Evolutionary conservation across 2,329 filamentous ascomycete species (phyloP).

Genomic region (Stagonosporopsis vannaccii): DNA sequence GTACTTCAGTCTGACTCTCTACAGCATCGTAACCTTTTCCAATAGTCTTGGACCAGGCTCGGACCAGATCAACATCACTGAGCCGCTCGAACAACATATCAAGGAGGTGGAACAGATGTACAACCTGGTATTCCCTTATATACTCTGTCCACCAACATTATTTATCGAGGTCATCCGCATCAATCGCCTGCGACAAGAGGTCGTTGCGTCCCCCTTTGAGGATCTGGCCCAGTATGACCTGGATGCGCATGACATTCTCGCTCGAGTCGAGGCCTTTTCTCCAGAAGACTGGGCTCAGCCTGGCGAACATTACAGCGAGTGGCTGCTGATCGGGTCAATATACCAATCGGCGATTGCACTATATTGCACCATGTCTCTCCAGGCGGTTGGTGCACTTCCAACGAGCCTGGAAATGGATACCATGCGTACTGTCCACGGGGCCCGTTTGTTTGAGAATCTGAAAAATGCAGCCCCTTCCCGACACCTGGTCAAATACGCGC

Average conservation of each 20-base stretch:
- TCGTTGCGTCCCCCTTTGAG: slow-evolving; percentile 18
- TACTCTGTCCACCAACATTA: slow-evolving; percentile 34
- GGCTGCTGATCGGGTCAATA: slow-evolving; percentile 33
- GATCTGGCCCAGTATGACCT: slow-evolving; percentile 1
- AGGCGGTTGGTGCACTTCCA: slow-evolving; percentile 31
- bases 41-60: slow-evolving; percentile 38
- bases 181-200: slow-evolving; percentile 30
- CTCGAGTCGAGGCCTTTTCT: slow-evolving; percentile 30
- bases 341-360: slow-evolving; percentile 36
- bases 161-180: slow-evolving; percentile 37
- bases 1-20: background rate
- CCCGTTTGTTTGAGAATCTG: slow-evolving; percentile 20
- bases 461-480: slow-evolving; percentile 12
- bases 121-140: slow-evolving; percentile 38
- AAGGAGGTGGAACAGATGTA: slow-evolving; percentile 31
- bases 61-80: slow-evolving; percentile 35
- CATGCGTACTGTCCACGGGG: slow-evolving; percentile 25
- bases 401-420: slow-evolving; percentile 23
- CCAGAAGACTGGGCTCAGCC: slow-evolving; percentile 40
- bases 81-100: slow-evolving; percentile 18
- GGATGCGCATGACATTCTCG: slow-evolving; percentile 31
- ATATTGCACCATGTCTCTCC: slow-evolving; percentile 40
- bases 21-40: slow-evolving; percentile 32
- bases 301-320: slow-evolving; percentile 27
- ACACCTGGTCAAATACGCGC: slow-evolving; percentile 25